phyloP scores from a whole-genome alignment of 1,284 basidiomycete genomes.

The Ceratobasidium sp. region DNA sequence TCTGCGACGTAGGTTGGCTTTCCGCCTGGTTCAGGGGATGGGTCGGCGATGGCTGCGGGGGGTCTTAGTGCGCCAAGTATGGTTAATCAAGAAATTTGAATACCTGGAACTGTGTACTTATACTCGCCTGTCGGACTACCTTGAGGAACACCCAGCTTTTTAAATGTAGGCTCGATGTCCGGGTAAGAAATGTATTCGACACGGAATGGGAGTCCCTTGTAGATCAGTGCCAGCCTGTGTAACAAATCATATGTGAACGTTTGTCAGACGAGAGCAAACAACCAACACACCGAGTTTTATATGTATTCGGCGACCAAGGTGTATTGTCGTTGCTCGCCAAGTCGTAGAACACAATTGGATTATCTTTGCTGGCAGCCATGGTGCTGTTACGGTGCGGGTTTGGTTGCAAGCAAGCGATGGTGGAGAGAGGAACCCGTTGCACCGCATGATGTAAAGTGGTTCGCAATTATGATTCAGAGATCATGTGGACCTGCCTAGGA shows the following conservation, averaged over 20 bases:
- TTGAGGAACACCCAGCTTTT: slow-evolving; percentile 56
- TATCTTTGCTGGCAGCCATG: slow-evolving; percentile 40
- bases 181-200: slow-evolving; percentile 54
- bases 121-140: slow-evolving; percentile 45
- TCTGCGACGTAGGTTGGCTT: slow-evolving; percentile 47
- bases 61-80: neutral
- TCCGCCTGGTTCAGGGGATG: slow-evolving; percentile 8
- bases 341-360: slow-evolving; percentile 37
- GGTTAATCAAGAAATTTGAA: neutral
- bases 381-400: neutral
- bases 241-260: neutral
- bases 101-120: slow-evolving; percentile 42
- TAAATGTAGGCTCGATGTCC: slow-evolving; percentile 58
- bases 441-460: slow-evolving; percentile 2
- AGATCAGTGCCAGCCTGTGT: slow-evolving; percentile 51
- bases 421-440: neutral
- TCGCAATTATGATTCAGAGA: neutral
- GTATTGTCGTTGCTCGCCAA: slow-evolving; percentile 28
- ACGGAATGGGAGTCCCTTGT: slow-evolving; percentile 52
- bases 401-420: neutral
- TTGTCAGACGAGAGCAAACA: neutral
- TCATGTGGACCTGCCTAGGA: neutral
- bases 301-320: slow-evolving; percentile 48
- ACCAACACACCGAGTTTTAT: slow-evolving; percentile 47
- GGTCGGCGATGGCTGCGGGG: slow-evolving; percentile 47